phyloP scores from a whole-genome alignment of 768 basidiomycete species.

The Podaxis sp. region DNA sequence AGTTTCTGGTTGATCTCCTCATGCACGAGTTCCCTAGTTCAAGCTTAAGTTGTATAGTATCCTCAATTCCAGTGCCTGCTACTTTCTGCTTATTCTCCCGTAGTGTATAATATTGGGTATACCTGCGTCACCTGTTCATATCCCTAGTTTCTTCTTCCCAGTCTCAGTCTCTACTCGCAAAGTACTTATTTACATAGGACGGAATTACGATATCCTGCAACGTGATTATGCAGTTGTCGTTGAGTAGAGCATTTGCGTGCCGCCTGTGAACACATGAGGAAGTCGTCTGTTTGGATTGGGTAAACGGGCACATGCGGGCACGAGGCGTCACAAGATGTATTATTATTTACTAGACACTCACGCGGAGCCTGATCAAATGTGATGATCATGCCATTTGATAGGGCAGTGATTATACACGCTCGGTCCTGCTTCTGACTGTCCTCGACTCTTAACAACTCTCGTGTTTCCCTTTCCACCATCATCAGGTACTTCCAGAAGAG shows the following conservation, averaged over 20 bases:
- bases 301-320: background rate
- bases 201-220: background rate
- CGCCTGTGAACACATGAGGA: background rate
- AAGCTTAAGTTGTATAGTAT: background rate
- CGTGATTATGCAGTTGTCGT: background rate
- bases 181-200: background rate
- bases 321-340: background rate
- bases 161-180: background rate
- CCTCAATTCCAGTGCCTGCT: background rate
- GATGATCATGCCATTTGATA: background rate
- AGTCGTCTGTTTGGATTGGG: no score
- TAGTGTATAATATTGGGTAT: slow-evolving; percentile 2
- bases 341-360: background rate
- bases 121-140: background rate
- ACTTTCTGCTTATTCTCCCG: background rate
- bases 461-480: background rate
- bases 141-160: background rate
- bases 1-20: background rate
- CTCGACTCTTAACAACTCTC: background rate
- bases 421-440: background rate
- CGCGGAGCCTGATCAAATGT: background rate
- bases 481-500: background rate
- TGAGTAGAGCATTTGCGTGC: background rate
- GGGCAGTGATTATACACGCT: background rate
- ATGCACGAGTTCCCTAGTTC: background rate